phyloP scores from a whole-genome alignment of 164 flowering plant species.

The Tetrastigma voinierianum region DNA sequence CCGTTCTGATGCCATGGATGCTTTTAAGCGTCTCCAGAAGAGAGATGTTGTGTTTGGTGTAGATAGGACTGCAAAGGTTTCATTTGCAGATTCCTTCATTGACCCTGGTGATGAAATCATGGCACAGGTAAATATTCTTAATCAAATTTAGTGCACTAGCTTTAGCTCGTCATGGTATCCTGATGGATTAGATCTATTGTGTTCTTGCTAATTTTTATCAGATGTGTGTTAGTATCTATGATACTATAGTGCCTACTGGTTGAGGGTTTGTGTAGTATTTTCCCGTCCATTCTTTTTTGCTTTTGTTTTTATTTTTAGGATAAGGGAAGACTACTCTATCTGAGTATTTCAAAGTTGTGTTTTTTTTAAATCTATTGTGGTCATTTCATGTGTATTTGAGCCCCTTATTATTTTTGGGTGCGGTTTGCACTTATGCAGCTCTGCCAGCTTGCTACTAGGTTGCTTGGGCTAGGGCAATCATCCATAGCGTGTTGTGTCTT shows the following conservation, averaged over 20 bases:
- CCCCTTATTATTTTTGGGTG: too few species aligned
- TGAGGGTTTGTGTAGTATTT: background rate
- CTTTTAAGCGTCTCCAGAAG: conserved; percentile 84
- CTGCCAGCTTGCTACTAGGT: too few species aligned
- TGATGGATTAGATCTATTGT: background rate
- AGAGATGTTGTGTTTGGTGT: conserved; percentile 84
- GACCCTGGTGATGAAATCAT: conserved; percentile 95
- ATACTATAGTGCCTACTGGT: too few species aligned
- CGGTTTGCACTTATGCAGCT: too few species aligned
- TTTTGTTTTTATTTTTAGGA: background rate
- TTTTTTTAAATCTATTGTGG: too few species aligned
- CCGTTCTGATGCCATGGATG: conserved; percentile 94
- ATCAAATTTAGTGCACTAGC: background rate
- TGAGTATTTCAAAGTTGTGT: too few species aligned
- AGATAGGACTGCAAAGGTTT: conserved; percentile 89
- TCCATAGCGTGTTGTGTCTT: too few species aligned
- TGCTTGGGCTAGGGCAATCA: too few species aligned
- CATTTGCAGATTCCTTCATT: conserved; percentile 93
- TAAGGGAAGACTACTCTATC: too few species aligned
- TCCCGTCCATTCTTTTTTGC: background rate
- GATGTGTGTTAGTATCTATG: background rate
- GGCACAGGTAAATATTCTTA: conserved; percentile 69
- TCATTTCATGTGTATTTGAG: too few species aligned
- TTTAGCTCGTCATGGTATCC: background rate
- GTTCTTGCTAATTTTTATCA: background rate